These are phyloP conservation scores for Ceratocystis harringtonii DNA, from an alignment of 2,329 filamentous ascomycete genomes.

Conservation along the genomic window DNA sequence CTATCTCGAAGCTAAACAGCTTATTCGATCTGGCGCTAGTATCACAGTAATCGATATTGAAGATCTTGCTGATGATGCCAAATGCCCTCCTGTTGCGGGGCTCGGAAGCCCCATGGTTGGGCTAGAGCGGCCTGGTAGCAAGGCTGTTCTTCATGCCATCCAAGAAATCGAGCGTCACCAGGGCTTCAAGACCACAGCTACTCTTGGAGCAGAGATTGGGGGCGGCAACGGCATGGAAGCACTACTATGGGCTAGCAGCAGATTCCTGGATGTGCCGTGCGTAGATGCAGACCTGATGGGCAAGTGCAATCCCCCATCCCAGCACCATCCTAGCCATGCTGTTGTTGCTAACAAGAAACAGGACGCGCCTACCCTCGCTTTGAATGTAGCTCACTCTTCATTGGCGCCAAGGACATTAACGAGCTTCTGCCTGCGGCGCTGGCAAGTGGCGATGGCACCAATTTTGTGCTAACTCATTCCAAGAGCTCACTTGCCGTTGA, in stretches of 20 bases:
- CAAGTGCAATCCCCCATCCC: not conserved
- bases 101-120: conserved; percentile 20
- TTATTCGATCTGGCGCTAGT: conserved; percentile 18
- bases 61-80: conserved; percentile 19
- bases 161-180: conserved; percentile 35
- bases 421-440: conserved; percentile 21
- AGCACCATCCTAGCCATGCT: not conserved
- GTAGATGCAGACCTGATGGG: conserved; percentile 30
- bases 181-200: conserved; percentile 10
- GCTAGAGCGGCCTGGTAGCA: conserved; percentile 18
- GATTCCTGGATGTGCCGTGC: conserved; percentile 24
- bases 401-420: conserved; percentile 22
- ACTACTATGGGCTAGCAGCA: conserved; percentile 27
- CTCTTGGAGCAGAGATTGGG: conserved; percentile 29
- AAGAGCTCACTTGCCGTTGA: conserved; percentile 19
- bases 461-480: conserved; percentile 16
- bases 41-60: conserved; percentile 19
- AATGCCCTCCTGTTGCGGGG: conserved; percentile 19
- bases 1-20: conserved; percentile 19
- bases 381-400: conserved; percentile 22
- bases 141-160: conserved; percentile 33
- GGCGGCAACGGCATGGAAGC: conserved; percentile 36
- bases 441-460: conserved; percentile 20
- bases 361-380: conserved; percentile 22
- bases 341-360: conserved; percentile 2